Conservation (phyloP, 2,329 filamentous ascomycete species). For the Phaeosphaeria sp. region DNA sequence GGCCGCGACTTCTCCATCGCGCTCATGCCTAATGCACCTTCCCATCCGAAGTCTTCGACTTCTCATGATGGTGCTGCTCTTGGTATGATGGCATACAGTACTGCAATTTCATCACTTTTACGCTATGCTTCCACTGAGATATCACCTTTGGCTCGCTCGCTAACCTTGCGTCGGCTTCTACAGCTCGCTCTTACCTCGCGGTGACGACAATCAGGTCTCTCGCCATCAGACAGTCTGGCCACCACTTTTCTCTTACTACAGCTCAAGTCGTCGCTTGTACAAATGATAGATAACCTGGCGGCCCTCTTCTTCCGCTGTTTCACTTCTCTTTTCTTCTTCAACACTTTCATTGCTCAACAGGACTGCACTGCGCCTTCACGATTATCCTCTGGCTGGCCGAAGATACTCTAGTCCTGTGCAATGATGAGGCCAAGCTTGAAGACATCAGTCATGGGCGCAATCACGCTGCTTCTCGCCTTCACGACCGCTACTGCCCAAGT, state of each 20-base stretch:
- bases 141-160: slow-evolving; percentile 9
- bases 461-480: not conserved
- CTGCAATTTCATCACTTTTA: not conserved
- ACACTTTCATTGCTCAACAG: not conserved
- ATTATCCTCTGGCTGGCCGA: not conserved
- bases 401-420: not conserved
- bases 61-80: not conserved
- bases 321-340: slow-evolving; percentile 1
- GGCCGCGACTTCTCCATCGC: not conserved
- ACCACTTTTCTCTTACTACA: slow-evolving; percentile 16
- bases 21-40: not conserved
- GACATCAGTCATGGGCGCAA: not conserved
- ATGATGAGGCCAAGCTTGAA: slow-evolving; percentile 4
- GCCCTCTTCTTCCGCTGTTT: not conserved
- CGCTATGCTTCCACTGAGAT: not conserved
- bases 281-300: not conserved
- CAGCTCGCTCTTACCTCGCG: slow-evolving; percentile 24
- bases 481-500: slow-evolving; percentile 12
- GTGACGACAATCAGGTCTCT: not conserved
- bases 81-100: not conserved
- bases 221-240: not conserved
- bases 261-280: not conserved
- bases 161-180: slow-evolving; percentile 11
- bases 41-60: not conserved
- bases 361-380: not conserved